Evolutionary conservation across 495 filamentous ascomycete genomes (phyloP), one percentile per base, ranked within the genome.

Genomic region (Annulohypoxylon stygium): DNA sequence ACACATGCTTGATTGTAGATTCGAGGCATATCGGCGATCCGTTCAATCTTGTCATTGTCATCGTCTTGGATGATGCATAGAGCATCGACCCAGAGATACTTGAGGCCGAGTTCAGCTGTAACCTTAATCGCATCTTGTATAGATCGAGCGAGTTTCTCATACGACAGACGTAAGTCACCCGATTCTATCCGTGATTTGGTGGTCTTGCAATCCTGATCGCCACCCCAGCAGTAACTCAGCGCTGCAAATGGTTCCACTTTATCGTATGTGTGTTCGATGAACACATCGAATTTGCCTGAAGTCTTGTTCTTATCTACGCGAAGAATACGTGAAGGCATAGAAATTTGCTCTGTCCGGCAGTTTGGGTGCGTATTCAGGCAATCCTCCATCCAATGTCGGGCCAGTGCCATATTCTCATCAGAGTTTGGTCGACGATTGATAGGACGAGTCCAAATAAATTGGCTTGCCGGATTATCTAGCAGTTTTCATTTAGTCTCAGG

Each of bases 41-140:
- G 43, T 51, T 63, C 43, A 25, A 50, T 11, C 26, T 63, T 63
- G 30, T 63, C 60, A 0, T 14, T 12, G 2, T 63, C 43, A 9
- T 37, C 43, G 14, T 51, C 60, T 33, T 63, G 60, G 9, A 63
- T 14, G 14, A 63, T 63, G 16, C 60, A 63, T 14, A 63, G 33
- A 39, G 60, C 60, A 37, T 63, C 60, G 4, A 63, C 43, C 60
- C 60, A 63, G 26, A 63, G 43, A 16, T 63, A 63, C 18, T 63
- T 51, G 12, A 51, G 26, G 12, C 43, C 60, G 7, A 63, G 43
- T 11, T 1, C 16, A n/a, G 18, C 10, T 1, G 60, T 51, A 23
- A 51, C 45, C 20, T 33, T 36, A 25, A 63, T 63, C 8, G 60
- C 60, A 14, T 63, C 60, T 37, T 47, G 60, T 12, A 51, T n/a